phyloP scores from a whole-genome alignment of 2,329 filamentous ascomycete genomes.

The Talaromyces sp. region DNA sequence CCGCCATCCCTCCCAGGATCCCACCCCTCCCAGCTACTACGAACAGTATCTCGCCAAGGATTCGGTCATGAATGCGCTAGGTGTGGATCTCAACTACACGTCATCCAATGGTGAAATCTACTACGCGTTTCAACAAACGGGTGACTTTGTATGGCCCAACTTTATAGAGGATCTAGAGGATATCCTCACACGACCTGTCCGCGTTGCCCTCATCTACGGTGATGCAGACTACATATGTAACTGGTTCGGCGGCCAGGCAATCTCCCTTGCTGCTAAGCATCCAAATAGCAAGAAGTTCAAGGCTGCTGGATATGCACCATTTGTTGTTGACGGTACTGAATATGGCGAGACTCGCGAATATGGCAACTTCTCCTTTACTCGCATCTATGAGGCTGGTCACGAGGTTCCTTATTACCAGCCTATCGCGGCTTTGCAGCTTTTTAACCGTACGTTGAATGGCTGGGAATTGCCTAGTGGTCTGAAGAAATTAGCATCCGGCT shows the following conservation, averaged over 20 bases:
- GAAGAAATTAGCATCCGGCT: slow-evolving; percentile 35
- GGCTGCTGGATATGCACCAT: slow-evolving; percentile 70
- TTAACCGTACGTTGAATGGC: slow-evolving; percentile 62
- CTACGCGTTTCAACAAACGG: slow-evolving; percentile 55
- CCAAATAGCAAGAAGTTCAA: slow-evolving; percentile 60
- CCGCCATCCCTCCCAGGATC: slow-evolving; percentile 58
- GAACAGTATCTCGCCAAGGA: slow-evolving; percentile 66
- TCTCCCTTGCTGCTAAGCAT: slow-evolving; percentile 63
- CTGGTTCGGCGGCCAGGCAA: slow-evolving; percentile 71
- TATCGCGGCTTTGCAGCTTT: slow-evolving; percentile 61
- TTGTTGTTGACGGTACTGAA: slow-evolving; percentile 68
- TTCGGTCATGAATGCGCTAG: slow-evolving; percentile 61
- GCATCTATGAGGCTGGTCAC: slow-evolving; percentile 69
- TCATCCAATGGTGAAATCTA: slow-evolving; percentile 46
- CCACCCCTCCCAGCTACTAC: slow-evolving; percentile 66
- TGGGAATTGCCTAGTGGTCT: slow-evolving; percentile 59
- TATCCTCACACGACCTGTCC: slow-evolving; percentile 64
- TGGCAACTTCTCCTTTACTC: slow-evolving; percentile 71
- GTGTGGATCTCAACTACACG: slow-evolving; percentile 65
- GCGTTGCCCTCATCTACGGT: slow-evolving; percentile 72
- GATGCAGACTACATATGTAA: slow-evolving; percentile 62
- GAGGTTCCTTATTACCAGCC: slow-evolving; percentile 62
- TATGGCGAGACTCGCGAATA: slow-evolving; percentile 74
- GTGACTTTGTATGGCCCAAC: slow-evolving; percentile 66
- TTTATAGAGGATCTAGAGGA: slow-evolving; percentile 62